These are phyloP conservation scores for Lasiosphaeriaceae sp. DNA, from an alignment of 495 filamentous ascomycete species.

Conservation along the genomic window DNA sequence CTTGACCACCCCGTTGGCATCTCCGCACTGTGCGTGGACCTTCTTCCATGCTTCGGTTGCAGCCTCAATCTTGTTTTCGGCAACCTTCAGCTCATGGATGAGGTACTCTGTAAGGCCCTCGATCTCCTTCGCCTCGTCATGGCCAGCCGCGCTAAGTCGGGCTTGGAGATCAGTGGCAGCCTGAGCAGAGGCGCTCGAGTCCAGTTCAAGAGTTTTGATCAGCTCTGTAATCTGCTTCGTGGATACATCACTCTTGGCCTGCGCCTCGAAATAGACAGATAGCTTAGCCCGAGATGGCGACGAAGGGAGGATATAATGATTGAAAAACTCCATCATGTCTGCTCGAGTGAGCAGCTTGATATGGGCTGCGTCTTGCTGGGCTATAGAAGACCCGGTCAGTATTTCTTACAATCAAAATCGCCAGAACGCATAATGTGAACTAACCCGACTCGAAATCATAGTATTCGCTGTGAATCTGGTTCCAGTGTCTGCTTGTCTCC, in stretches of 20 bases:
- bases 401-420: neutral
- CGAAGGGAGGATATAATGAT: slow-evolving; percentile 67
- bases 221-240: slow-evolving; percentile 54
- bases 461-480: slow-evolving; percentile 76
- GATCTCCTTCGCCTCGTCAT: slow-evolving; percentile 29
- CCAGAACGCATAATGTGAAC: slow-evolving; percentile 22
- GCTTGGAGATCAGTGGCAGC: slow-evolving; percentile 31
- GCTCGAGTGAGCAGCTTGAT: slow-evolving; percentile 71
- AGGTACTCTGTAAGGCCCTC: slow-evolving; percentile 34
- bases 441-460: slow-evolving; percentile 83
- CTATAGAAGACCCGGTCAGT: slow-evolving; percentile 37
- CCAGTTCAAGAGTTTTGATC: slow-evolving; percentile 32
- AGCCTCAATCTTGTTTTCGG: slow-evolving; percentile 31
- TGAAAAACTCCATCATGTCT: slow-evolving; percentile 77
- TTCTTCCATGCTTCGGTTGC: slow-evolving; percentile 36
- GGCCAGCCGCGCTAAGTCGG: slow-evolving; percentile 29
- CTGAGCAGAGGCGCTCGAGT: slow-evolving; percentile 13
- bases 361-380: slow-evolving; percentile 69
- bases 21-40: slow-evolving; percentile 48
- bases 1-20: slow-evolving; percentile 32
- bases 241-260: slow-evolving; percentile 45
- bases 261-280: slow-evolving; percentile 77
- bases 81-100: slow-evolving; percentile 28
- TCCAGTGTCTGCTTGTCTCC: slow-evolving; percentile 80
- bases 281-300: slow-evolving; percentile 75